Evolutionary conservation across 805 yeast species (phyloP), one percentile per base, ranked within the genome.

Genomic region (Candida rishiriensis): DNA sequence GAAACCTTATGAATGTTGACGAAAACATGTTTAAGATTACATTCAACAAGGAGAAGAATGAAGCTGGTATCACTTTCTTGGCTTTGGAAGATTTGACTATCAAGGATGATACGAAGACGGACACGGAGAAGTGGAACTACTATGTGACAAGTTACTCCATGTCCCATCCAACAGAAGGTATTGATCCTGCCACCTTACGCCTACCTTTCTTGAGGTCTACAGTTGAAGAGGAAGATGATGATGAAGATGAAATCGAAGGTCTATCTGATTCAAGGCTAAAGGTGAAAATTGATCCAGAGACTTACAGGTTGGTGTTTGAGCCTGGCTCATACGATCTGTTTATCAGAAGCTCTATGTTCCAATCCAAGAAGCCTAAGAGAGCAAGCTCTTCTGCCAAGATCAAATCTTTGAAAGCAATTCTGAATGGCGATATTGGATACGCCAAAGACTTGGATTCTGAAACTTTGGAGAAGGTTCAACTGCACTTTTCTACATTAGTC

Each of bases 121-220:
- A 81, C 3, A 91, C 86, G 54, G 95, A 88, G 51, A 79, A 78
- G 56, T 93, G 96, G 85, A 90, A 88, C 61, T 91, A 93, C 68
- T 93, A 93, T 60, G 76, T 93, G 40, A 91, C 98, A 0, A 86
- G 95, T 36, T 93, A 85, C 63, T 78, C 90, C 36, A 85, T 93
- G 86, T 85, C 96, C 3, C 95, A 88, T 57, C 98, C 99, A 33
- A 93, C 99, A 2, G 99, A 93, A 64, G 98, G 98, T 29, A 85
- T 93, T 14, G 82, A 88, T 14, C 79, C 87, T 15, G 81, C 85
- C 36, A 81, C 80, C 52, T 76, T 93, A 43, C 76, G 77, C 50
- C 72, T 88, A 64, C 98, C 98, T 21, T 85, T 91, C 64, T 69
- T 87, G 52, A 83, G 80, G 53, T 61, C 76, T 4, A 74, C 71